Base-by-base conservation (phyloP, 257 asterid species). In the Solanum gandarillasii region DNA sequence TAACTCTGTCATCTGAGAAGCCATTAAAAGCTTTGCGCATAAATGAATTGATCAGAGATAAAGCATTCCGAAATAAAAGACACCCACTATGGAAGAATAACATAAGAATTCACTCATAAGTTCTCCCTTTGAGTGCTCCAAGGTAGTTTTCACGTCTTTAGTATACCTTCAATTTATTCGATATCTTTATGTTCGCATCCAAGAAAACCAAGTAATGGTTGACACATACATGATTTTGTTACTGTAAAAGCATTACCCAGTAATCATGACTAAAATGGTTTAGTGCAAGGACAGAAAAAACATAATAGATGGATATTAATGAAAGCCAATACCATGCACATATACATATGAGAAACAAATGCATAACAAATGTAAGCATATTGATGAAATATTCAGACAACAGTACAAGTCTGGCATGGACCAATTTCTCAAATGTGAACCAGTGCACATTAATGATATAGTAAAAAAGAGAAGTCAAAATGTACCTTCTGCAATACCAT, bases 401-500 rank as follows among this genome's bases (percentile, higher is more conserved):
- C 70, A 18, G 43, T 5, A 29, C n/a, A 46, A 20, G 71, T 82
- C 68, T 16, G 29, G 43, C 43, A 82, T 48, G 71, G 46, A 82
- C 86, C 31, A 48, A 18, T 52, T 82, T 48, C 43, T 52, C 43
- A 82, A 29, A 82, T 82, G 71, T 52, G 25, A 81, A 48, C 46
- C 84, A 10, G 43, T 29, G 86, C 39, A 31, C 41, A 48, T 82
- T 82, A 10, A 82, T 82, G 12, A 21, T 9, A 48, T 34, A 31
- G 71, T 48, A 82, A 82, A 39, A 82, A 52, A 48, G 21, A 48
- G 71, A 48, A 82, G 29, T 48, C 23, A 82, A 48, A 82, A 23
- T 82, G 86, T 94, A 97, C 99, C 99, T 96, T 95, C 91, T 94
- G 99, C 92, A 96, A 84, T 85, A 96, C 99, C 95, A 97, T 92